Base-by-base conservation (phyloP, 208 protist genomes). In the Lotmaria passim region DNA sequence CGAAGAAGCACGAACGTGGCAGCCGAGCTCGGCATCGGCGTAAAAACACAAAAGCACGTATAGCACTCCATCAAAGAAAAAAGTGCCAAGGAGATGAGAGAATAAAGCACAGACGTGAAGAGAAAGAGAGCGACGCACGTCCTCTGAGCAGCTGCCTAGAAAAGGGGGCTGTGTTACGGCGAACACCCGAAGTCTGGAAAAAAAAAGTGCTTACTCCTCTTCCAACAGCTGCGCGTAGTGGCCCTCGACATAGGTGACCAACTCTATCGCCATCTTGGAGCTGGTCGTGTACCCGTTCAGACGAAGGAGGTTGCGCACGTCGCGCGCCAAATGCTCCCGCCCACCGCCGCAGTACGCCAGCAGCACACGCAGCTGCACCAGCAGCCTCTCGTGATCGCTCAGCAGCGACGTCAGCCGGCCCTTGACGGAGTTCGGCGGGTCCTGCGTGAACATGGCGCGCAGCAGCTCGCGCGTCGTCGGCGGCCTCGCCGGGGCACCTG, bases 291-390 rank as follows among this genome's bases (percentile, higher is more conserved):
- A 38, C n/a, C 60, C 60, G 26, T 23, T 38, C n/a, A 41, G 41
- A 17, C 61, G 66, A 23, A 67, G 34, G 8, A 70, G 52, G 30
- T 51, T 38, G 6, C 51, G 41, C 39, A 73, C 31, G 28, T 62
- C 44, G 3, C 39, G 51, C 53, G 15, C 10, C 33, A 69, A 53
- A 6, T 58, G 31, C 28, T 69, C 52, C 5, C 33, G 28, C 14
- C 63, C 58, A 44, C 44, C n/a, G 33, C 57, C 46, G 71, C 55
- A 39, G 31, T 50, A 77, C 26, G 71, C 71, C 7, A 77, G 56
- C 3, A 70, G 53, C 21, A 77, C 71, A 8, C 71, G 63, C 4
- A 77, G 21, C 41, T 61, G 71, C 19, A 68, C 63, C 15, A 58
- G 57, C 26, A 77, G 63, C 56, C 59, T 57, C 0, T 21, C 2